Evolutionary conservation across 1,284 basidiomycete species (phyloP), one percentile per base, ranked within the genome.

Genomic region (Leccinum huronense): DNA sequence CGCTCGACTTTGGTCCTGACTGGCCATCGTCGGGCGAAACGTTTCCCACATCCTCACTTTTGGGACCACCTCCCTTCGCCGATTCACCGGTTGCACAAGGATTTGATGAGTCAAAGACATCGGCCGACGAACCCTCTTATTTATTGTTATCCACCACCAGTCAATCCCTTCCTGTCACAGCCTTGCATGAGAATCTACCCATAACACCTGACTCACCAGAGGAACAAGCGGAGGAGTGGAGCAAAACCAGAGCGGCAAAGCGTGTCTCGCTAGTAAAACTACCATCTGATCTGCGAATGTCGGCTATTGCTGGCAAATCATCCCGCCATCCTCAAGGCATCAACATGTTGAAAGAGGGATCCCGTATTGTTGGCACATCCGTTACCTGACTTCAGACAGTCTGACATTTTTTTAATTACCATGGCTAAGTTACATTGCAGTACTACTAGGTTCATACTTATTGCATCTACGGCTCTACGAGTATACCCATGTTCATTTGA

Each of bases 171-270:
- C 68, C 48, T 59, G 67, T 73, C 38, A 48, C 63, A 55, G 67
- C 70, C 10, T 45, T 63, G 16, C 83, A 83, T 65, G 83, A 86
- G 68, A 80, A 77, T 60, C 80, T 80, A 68, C 79, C 77, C 65
- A 80, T 80, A 11, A 79, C 77, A 42, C 73, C 72, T 7, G 83
- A 85, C 69, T 77, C 71, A 54, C 72, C 75, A 19, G 82, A 84
- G 63, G 89, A 91, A 72, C 81, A 86, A 75, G 91, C 92, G 19
- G 92, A 94, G 75, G 87, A 90, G 65, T 95, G 93, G 93, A 81
- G 91, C 74, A 87, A 87, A 75, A 94, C 93, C 1, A 86, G 89
- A 48, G 90, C 89, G 51, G 92, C 91, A 14, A 89, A 91, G 68
- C 87, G 91, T 14, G 93, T 94, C 16, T 93, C 91, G 19, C 80